Conservation (phyloP, 2,329 filamentous ascomycete genomes). For the Aspergillus brunneoviolaceus region DNA sequence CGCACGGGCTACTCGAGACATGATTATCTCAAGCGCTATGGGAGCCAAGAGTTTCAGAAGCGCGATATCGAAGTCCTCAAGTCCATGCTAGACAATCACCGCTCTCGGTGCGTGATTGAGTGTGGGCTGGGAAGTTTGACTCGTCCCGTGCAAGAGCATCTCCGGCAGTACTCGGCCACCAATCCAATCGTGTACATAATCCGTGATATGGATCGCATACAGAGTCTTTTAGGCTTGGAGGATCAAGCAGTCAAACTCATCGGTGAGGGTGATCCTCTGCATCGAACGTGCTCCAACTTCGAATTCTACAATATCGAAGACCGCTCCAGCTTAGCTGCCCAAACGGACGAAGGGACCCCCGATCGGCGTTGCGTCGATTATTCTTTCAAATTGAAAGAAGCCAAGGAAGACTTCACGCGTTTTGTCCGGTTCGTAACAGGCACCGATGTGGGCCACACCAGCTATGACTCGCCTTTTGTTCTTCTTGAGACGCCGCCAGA, state of each 20-base stretch:
- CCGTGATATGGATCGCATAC: conserved; percentile 43
- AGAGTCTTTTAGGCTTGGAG: conserved; percentile 44
- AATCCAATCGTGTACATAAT: conserved; percentile 45
- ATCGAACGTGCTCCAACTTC: conserved; percentile 49
- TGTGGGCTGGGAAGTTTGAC: conserved; percentile 46
- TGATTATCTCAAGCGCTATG: conserved; percentile 41
- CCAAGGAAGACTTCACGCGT: conserved; percentile 60
- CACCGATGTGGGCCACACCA: conserved; percentile 52
- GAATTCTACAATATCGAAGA: conserved; percentile 52
- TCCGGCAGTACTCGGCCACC: conserved; percentile 37
- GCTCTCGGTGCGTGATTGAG: conserved; percentile 43
- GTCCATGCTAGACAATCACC: conserved; percentile 47
- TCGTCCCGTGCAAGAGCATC: conserved; percentile 42
- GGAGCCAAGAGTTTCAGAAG: conserved; percentile 44
- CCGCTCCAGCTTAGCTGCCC: conserved; percentile 28
- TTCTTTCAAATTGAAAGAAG: conserved; percentile 52
- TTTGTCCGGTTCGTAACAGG: conserved; percentile 61
- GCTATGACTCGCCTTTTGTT: conserved; percentile 61
- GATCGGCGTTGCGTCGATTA: conserved; percentile 48
- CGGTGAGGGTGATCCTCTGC: conserved; percentile 46
- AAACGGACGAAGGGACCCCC: conserved; percentile 34
- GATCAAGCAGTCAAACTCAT: conserved; percentile 46
- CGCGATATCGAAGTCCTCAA: conserved; percentile 44
- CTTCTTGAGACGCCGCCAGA: conserved; percentile 60
- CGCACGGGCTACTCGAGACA: conserved; percentile 43